Evolutionary conservation across 306 rosid species (phyloP).

Genomic region (Gastrolobium villosum): DNA sequence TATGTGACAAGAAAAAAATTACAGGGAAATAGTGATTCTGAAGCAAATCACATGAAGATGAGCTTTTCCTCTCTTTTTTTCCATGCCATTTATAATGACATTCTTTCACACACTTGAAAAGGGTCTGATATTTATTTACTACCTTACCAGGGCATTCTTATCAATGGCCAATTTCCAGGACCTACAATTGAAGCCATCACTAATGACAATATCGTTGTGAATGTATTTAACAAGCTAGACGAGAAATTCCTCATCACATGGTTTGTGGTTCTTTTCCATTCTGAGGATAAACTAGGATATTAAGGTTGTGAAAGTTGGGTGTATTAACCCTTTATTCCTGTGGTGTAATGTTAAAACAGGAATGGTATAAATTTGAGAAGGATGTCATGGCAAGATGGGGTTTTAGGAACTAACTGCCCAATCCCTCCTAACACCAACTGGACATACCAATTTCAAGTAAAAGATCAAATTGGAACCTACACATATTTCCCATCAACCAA

Average conservation of each 20-base stretch:
- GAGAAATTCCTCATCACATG: constrained; percentile 91
- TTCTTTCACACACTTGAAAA: constrained; percentile 6
- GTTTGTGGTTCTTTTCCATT: constrained; percentile 50
- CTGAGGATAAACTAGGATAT: neutral
- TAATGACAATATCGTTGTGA: constrained; percentile 74
- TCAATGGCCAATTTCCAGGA: constrained; percentile 93
- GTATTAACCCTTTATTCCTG: neutral
- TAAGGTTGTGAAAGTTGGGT: neutral
- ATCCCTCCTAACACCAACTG: constrained; percentile 86
- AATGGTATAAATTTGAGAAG: constrained; percentile 79
- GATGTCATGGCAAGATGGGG: constrained; percentile 91
- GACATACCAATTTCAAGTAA: constrained; percentile 84
- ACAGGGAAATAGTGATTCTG: no score
- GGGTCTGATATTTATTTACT: neutral
- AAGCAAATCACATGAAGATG: no score
- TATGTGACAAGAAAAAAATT: no score
- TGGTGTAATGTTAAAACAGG: constrained; percentile 59
- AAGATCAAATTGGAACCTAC: constrained; percentile 90
- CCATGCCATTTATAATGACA: neutral
- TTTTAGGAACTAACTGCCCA: constrained; percentile 87
- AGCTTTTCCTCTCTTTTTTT: no score
- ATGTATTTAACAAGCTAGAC: constrained; percentile 77
- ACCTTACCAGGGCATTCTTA: constrained; percentile 72
- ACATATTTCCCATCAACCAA: constrained; percentile 76
- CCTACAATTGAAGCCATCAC: constrained; percentile 81